phyloP scores from a whole-genome alignment of 257 asterid species.

The Orobanche coerulescens region DNA sequence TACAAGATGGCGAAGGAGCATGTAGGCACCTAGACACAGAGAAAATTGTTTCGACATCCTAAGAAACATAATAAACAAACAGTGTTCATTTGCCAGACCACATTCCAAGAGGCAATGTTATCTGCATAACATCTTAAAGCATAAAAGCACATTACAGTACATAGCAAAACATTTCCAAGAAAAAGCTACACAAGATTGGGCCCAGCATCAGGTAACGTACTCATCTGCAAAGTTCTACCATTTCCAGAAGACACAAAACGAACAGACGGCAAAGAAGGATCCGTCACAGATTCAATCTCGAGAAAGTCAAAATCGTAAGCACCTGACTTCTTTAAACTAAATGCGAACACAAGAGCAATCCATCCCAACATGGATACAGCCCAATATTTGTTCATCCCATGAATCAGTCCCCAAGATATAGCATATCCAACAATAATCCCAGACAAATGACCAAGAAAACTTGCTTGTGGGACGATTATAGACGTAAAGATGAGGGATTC shows the following conservation, averaged over 20 bases:
- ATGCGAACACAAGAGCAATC: conserved; percentile 52
- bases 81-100: not conserved
- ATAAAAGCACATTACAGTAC: not conserved
- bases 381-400: conserved; percentile 94
- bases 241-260: conserved; percentile 58
- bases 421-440: conserved; percentile 87
- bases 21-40: not conserved
- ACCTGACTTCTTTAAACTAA: conserved; percentile 91
- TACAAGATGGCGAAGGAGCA: not conserved
- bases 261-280: conserved; percentile 74
- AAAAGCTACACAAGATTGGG: conserved; percentile 56
- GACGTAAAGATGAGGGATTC: conserved; percentile 90
- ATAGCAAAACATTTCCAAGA: not conserved
- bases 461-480: conserved; percentile 91
- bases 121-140: not conserved
- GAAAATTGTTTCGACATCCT: not conserved
- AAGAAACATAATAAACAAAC: not conserved
- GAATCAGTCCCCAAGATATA: conserved; percentile 84
- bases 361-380: conserved; percentile 80
- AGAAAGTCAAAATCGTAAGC: conserved; percentile 57
- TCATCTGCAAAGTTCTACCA: conserved; percentile 71
- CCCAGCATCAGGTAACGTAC: conserved; percentile 40
- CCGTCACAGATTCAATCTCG: conserved; percentile 77
- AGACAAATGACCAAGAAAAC: conserved; percentile 85
- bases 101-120: not conserved